Evolutionary conservation across 805 yeast species (phyloP).

Genomic region (Starmerella davenportii): DNA sequence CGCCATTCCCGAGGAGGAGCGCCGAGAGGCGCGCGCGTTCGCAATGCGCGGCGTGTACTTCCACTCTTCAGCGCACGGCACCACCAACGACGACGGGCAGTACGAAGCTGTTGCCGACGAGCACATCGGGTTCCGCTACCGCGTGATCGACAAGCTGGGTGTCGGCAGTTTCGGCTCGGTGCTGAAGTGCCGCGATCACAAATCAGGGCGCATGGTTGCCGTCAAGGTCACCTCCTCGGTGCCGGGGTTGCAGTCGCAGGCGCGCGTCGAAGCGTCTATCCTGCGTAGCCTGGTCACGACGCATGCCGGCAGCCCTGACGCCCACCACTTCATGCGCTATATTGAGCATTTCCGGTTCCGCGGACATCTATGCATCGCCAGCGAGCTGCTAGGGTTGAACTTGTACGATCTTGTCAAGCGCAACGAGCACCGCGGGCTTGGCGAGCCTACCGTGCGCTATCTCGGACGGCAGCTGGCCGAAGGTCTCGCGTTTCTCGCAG

Average conservation of each 20-base stretch:
- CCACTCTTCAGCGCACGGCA: conserved; percentile 3
- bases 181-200: conserved; percentile 49
- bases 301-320: conserved; percentile 17
- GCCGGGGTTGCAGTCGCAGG: conserved; percentile 56
- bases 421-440: conserved; percentile 24
- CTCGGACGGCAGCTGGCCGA: conserved; percentile 39
- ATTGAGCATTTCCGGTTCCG: conserved; percentile 59
- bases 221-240: conserved; percentile 61
- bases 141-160: conserved; percentile 43
- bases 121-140: conserved; percentile 60
- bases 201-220: conserved; percentile 40
- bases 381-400: conserved; percentile 53
- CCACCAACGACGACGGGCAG: conserved; percentile 41
- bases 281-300: conserved; percentile 31
- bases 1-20: not conserved
- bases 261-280: conserved; percentile 56
- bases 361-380: conserved; percentile 64
- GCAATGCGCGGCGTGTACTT: conserved; percentile 9
- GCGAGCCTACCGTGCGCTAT: conserved; percentile 20
- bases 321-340: conserved; percentile 33
- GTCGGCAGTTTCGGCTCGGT: conserved; percentile 76
- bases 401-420: conserved; percentile 36
- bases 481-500: conserved; percentile 45
- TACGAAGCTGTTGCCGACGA: conserved; percentile 40
- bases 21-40: conserved; percentile 5